Evolutionary conservation across 129 eudicot genomes (phyloP).

Genomic region (Pseudognaphalium luteoalbum): DNA sequence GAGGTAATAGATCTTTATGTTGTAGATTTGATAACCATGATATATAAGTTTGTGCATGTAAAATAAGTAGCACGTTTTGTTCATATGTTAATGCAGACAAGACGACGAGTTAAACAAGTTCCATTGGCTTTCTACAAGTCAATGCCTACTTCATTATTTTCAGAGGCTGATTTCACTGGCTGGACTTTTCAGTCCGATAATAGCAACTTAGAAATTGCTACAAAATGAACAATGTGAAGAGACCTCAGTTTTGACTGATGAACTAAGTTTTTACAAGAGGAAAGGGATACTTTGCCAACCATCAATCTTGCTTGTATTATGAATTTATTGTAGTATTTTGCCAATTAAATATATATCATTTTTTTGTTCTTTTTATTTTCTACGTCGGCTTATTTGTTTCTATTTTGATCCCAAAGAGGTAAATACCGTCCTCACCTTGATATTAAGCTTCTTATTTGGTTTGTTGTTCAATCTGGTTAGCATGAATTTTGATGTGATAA

Average conservation of each 20-base stretch:
- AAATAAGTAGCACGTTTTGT: not conserved
- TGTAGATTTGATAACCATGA: not conserved
- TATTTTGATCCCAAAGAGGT: not conserved
- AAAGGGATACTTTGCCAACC: not conserved
- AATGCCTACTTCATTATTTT: slow-evolving; percentile 64
- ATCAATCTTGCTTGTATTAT: not conserved
- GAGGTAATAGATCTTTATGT: slow-evolving; percentile 53
- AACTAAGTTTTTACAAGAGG: not conserved
- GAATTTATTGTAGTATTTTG: not conserved
- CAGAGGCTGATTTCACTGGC: slow-evolving; percentile 77
- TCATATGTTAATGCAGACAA: slow-evolving; percentile 47
- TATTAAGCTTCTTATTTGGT: not conserved
- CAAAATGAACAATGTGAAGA: not conserved
- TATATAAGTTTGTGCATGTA: not conserved
- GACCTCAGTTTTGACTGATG: not conserved
- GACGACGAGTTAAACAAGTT: slow-evolving; percentile 85
- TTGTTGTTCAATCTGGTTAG: not conserved
- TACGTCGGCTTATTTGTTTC: not conserved
- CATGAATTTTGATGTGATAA: no score
- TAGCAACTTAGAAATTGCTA: slow-evolving; percentile 8
- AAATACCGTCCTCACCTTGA: no score
- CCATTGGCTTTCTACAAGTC: slow-evolving; percentile 83
- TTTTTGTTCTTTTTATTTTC: no score
- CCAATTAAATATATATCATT: not conserved
- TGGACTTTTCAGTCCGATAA: slow-evolving; percentile 60